Evolutionary conservation across 441 rosid genomes (phyloP), one percentile per base, ranked within the genome.

Genomic region (Pelargonium fulgidum): DNA sequence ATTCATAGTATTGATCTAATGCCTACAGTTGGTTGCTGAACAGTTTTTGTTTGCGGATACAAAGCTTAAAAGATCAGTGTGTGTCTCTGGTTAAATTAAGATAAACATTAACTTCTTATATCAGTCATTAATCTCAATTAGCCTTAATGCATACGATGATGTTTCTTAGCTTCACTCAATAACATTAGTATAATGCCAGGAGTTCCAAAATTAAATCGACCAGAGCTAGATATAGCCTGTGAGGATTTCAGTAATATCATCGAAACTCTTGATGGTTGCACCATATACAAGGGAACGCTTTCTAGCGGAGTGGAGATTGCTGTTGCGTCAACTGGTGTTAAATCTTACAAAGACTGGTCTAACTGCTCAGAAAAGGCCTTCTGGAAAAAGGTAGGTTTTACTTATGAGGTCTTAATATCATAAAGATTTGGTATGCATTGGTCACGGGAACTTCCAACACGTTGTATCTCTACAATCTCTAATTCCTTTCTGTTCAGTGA

Each of bases 251-350:
- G 98, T 82, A 92, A 92, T 69, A 88, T 92, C 64, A 82, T 89
- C 50, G 81, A 79, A 68, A 77, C 86, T 19, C 22, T 62, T 19
- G 82, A 81, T 13, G 81, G 82, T 50, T 83, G 79, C 76, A 83
- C 76, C 56, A 56, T 85, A 50, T 92, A 85, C 78, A 92, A 92
- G 79, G 98, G 98, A 79, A 92, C 98, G 41, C 76, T 92, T 29
- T 92, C 98, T 44, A 88, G 91, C 58, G 94, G 96, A 67, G 94
- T 89, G 73, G 98, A 92, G 82, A 92, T 92, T 24, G 94, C 89
- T 26, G 98, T 92, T 77, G 82, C 89, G 44, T 81, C 94, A 45
- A 74, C 84, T 47, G 41, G 68, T 2, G 67, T 78, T 66, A 61
- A 77, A 6, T 81, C 87, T 70, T 73, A 74, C 64, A 87, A 78